Base-by-base conservation (phyloP, 192 early-diverging fungal species). In the Haplosporangium gracile region DNA sequence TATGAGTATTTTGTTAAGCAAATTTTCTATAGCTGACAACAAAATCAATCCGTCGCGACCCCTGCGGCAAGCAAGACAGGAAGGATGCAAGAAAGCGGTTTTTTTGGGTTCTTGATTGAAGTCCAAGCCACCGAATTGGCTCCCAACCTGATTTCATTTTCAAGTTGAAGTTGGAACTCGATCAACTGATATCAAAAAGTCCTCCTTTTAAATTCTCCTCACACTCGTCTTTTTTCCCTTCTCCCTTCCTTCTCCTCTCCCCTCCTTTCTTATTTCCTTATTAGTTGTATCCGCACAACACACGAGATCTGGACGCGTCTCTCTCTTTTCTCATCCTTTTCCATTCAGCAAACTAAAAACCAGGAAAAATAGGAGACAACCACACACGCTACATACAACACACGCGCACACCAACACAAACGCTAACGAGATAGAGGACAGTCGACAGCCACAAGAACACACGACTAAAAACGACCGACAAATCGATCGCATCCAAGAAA, bases 241-340 rank as follows among this genome's bases (percentile, higher is more conserved):
- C 18, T 5, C 49, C 49, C 18, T 22, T 18, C 16, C 49, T 22
- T 51, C 49, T 51, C 49, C 18, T 51, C 49, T 16, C 65, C 26
- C 65, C 10, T 18, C 63, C 22, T n/a, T 40, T 10, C 34, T 40
- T 24, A 24, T 22, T 70, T 40, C 69, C 39, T 40, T n/a, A 18
- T 70, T 70, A 40, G 34, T 40, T 70, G 29, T 29, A 65, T 65
- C 29, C 10, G 60, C 60, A 65, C 43, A 16, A 16, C 49, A 51
- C 49, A 51, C 29, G 60, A 65, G 60, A 65, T 65, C 60, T 65
- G 60, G 60, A 65, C 60, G 60, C 60, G 60, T 65, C 60, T 65
- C 10, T 71, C 70, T 24, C 36, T 24, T 38, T 38, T 70, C 36
- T 40, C 69, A 39, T 40, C 40, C 40, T 42, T 36, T 22, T 42